Evolutionary conservation across 805 yeast species (phyloP).

Genomic region (Kazachstania kunashirensis): DNA sequence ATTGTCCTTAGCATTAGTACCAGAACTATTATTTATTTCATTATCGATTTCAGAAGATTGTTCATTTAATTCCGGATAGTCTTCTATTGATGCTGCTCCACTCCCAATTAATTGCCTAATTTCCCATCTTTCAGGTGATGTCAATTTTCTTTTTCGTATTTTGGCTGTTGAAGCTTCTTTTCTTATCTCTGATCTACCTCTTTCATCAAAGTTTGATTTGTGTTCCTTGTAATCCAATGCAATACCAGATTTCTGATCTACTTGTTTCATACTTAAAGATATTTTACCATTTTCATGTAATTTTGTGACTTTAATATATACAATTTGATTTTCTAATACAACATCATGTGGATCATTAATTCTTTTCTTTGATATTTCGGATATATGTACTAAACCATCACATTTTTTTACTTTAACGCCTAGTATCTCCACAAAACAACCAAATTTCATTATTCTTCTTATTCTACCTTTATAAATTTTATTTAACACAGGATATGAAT

Average conservation of each 20-base stretch:
- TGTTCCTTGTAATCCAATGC: slow-evolving; percentile 5
- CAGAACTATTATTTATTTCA: slow-evolving; percentile 5
- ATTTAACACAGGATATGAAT: slow-evolving; percentile 31
- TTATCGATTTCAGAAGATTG: slow-evolving; percentile 17
- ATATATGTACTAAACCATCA: slow-evolving; percentile 70
- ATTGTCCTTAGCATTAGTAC: slow-evolving; percentile 10
- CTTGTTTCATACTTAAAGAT: slow-evolving; percentile 56
- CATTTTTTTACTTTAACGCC: slow-evolving; percentile 28
- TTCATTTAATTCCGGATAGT: slow-evolving; percentile 54
- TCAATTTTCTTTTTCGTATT: slow-evolving; percentile 37
- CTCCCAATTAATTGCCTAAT: slow-evolving; percentile 71
- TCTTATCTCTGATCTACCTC: slow-evolving; percentile 3
- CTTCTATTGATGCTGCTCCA: slow-evolving; percentile 59
- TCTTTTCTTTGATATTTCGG: slow-evolving; percentile 46
- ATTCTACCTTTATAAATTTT: slow-evolving; percentile 54
- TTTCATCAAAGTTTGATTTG: not conserved
- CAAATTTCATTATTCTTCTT: slow-evolving; percentile 52
- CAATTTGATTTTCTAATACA: slow-evolving; percentile 46
- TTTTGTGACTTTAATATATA: slow-evolving; percentile 50
- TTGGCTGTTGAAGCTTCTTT: slow-evolving; percentile 2
- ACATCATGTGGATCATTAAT: slow-evolving; percentile 51
- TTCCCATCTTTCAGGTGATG: slow-evolving; percentile 91
- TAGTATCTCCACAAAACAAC: slow-evolving; percentile 61
- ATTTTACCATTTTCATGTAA: slow-evolving; percentile 39
- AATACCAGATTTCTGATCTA: slow-evolving; percentile 63